phyloP scores from a whole-genome alignment of 129 eudicot genomes.

The Escallonia herrerae region DNA sequence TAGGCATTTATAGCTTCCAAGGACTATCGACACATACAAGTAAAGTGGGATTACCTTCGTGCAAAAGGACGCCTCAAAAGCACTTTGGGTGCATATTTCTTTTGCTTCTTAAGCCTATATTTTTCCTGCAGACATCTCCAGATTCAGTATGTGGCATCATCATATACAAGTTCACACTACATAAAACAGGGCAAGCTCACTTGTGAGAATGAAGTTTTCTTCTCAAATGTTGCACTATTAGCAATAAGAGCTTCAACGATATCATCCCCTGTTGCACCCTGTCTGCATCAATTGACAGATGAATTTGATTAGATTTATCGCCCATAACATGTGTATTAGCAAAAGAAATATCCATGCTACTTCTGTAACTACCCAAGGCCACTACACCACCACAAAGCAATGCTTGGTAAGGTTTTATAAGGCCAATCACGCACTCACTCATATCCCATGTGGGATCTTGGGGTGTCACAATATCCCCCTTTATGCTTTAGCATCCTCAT shows the following conservation, averaged over 20 bases:
- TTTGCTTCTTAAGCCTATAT: conserved; percentile 86
- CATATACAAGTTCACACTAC: not conserved
- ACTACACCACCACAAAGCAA: too few relatives aligned
- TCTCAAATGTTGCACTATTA: conserved; percentile 91
- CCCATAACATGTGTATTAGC: not conserved
- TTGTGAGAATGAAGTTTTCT: conserved; percentile 93
- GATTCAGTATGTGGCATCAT: conserved; percentile 14
- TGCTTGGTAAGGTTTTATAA: too few relatives aligned
- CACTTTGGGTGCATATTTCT: conserved; percentile 88
- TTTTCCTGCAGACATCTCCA: conserved; percentile 53
- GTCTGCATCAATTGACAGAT: conserved; percentile 32
- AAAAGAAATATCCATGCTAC: not conserved
- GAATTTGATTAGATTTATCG: not conserved
- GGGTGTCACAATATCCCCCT: too few relatives aligned
- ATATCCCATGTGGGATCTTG: too few relatives aligned
- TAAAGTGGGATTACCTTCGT: conserved; percentile 49
- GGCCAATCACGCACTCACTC: too few relatives aligned
- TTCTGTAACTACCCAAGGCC: too few relatives aligned
- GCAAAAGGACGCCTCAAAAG: conserved; percentile 87
- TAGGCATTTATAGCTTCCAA: not conserved
- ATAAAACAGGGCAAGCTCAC: conserved; percentile 17
- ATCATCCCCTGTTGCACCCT: conserved; percentile 79
- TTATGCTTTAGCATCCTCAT: too few relatives aligned
- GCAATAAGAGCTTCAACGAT: conserved; percentile 94
- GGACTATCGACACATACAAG: not conserved